Evolutionary conservation across 2,329 filamentous ascomycete species (phyloP).

Genomic region (Penicillium decumbens): DNA sequence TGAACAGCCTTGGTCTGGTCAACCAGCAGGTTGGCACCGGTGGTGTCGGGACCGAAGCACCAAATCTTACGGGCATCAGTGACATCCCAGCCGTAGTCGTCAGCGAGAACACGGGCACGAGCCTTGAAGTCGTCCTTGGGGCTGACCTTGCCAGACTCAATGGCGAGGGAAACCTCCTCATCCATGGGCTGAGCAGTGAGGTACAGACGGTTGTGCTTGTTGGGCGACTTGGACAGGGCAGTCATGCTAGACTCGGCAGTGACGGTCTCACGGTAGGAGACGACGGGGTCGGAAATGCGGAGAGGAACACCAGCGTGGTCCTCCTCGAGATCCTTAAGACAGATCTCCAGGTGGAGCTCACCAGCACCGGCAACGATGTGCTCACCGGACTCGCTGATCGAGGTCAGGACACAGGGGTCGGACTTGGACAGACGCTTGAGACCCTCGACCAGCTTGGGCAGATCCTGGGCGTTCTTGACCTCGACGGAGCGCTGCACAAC

Average conservation of each 20-base stretch:
- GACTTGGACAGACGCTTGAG: conserved; percentile 99
- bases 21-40: conserved; percentile 94
- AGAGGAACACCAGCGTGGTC: conserved; percentile 99
- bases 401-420: conserved; percentile 93
- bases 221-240: conserved; percentile 98
- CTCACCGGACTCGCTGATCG: conserved; percentile 88
- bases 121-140: conserved; percentile 99
- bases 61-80: conserved; percentile 99
- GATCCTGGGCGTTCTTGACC: conserved; percentile 99
- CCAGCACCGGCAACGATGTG: conserved; percentile 98
- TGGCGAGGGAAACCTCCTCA: conserved; percentile 86
- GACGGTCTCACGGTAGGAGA: conserved; percentile 98
- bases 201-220: conserved; percentile 99
- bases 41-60: conserved; percentile 98
- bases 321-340: conserved; percentile 99
- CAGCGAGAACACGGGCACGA: conserved; percentile 90
- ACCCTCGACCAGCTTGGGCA: conserved; percentile 99
- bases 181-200: conserved; percentile 83
- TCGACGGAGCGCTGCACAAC: conserved; percentile 98
- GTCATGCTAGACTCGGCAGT: conserved; percentile 79
- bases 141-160: conserved; percentile 85
- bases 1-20: conserved; percentile 99
- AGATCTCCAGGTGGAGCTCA: conserved; percentile 99
- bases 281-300: conserved; percentile 95
- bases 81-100: conserved; percentile 98